Evolutionary conservation across 345 rosid species (phyloP).

Genomic region (Raphanus sativus): DNA sequence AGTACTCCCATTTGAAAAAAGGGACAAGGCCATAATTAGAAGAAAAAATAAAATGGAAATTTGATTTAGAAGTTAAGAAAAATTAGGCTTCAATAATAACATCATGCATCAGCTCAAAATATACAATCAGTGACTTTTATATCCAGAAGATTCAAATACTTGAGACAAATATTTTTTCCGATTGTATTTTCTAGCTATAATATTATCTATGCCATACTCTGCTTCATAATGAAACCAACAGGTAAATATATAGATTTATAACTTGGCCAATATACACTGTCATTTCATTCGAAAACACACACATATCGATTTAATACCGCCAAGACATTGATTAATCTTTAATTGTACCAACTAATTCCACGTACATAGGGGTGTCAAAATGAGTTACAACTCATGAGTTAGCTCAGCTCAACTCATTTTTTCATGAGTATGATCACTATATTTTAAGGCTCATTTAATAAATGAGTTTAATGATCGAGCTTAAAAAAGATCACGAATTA

Average conservation of each 20-base stretch:
- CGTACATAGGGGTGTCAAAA: too few species aligned
- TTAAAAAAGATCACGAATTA: too few species aligned
- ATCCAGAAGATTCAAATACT: background rate
- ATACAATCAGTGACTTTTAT: background rate
- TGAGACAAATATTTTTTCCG: background rate
- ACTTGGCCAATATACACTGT: background rate
- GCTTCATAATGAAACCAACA: background rate
- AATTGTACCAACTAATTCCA: background rate
- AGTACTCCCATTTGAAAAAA: slow-evolving; percentile 29
- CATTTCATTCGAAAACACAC: background rate
- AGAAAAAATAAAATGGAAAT: background rate
- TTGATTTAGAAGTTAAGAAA: background rate
- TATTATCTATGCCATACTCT: background rate
- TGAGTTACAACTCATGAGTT: too few species aligned
- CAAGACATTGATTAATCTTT: background rate
- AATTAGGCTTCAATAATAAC: slow-evolving; percentile 10
- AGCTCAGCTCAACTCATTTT: too few species aligned
- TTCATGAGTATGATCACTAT: too few species aligned
- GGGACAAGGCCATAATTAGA: background rate
- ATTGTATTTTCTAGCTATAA: background rate
- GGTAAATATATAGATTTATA: background rate
- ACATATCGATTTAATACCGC: background rate
- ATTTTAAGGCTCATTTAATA: too few species aligned
- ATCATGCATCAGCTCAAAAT: background rate
- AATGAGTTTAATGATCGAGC: too few species aligned